These are phyloP conservation scores for Neopestalotiopsis sp. DNA, from an alignment of 2,329 filamentous ascomycete species.

Conservation along the genomic window DNA sequence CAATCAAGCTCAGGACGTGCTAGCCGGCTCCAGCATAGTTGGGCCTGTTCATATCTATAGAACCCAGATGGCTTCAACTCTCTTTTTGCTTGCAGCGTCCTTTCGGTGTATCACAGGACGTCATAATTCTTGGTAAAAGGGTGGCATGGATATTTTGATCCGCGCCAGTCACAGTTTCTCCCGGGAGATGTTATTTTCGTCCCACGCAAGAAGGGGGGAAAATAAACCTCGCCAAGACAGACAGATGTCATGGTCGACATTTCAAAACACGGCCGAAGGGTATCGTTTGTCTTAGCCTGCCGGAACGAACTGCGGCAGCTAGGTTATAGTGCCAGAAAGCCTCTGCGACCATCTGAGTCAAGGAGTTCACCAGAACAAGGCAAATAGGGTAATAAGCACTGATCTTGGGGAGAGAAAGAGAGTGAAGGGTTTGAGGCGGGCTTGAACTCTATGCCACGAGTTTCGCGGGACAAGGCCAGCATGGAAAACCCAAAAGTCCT, in stretches of 20 bases:
- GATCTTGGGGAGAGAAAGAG: not conserved
- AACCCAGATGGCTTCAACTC: not conserved
- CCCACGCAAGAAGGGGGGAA: not conserved
- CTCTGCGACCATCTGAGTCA: not conserved
- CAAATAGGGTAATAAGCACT: not conserved
- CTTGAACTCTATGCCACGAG: not conserved
- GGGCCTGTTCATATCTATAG: not conserved
- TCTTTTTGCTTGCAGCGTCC: not conserved
- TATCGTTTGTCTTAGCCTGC: not conserved
- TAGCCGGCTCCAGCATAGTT: not conserved
- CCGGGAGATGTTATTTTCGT: not conserved
- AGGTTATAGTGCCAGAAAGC: not conserved
- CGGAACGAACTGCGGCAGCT: not conserved
- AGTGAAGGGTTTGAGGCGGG: not conserved
- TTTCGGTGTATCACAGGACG: not conserved
- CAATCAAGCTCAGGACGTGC: not conserved
- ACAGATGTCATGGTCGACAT: not conserved
- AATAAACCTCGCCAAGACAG: constrained; percentile 1
- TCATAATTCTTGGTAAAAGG: not conserved
- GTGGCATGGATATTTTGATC: not conserved
- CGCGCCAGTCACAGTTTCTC: not conserved
- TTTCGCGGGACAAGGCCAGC: not conserved
- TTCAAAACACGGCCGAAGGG: not conserved
- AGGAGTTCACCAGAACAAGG: not conserved
- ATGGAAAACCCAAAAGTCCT: not conserved